Base-by-base conservation (phyloP, 177 flowering plant genomes). In the Vitis hybrid region DNA sequence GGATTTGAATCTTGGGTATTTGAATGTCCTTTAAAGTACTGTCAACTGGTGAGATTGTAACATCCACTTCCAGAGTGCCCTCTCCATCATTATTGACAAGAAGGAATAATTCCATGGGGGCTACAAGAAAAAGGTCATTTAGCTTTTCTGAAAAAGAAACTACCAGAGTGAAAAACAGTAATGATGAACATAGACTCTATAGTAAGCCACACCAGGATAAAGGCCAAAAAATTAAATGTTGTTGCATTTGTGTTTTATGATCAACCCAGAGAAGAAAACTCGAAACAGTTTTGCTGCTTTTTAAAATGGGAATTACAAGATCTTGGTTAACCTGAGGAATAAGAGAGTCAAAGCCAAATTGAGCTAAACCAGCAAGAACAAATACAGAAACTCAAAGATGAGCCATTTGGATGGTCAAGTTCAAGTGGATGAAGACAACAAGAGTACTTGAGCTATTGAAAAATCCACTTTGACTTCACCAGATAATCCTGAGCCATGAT, bases 61-160 rank as follows among this genome's bases (percentile, higher is more conserved):
- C 71, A 62, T 76, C 74, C 49, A 80, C 73, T 20, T 66, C 65
- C 52, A 76, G 54, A 66, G 71, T n/a, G 38, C 51, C 65, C 13
- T 72, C 80, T 65, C 78, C 82, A 70, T 53, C 70, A 73, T 83
- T 80, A 65, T 64, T 75, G 70, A 80, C 78, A 68, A 78, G 62
- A 18, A 83, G 68, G 59, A 44, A 59, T 2, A 65, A 20, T 51
- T 74, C 79, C 18, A 1, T 17, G n/a, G 54, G 59, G 10, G 56
- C 78, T 79, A 60, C 70, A 53, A 58, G 20, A 4, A 17, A 63
- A 44, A 65, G 18, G 22, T 20, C 28, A 58, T 31, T 70, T 52
- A 70, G 50, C 66, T 20, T 51, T 50, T 31, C 10, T 28, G n/a
- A 28, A 24, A 28, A 63, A 17, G 17, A 62, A 52, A 24, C 19